Percentiles rank a stretch among this genome's conserved stretches.
phyloP scores from a whole-genome alignment of 768 basidiomycete species.

The Rossbeevera mucosa region DNA sequence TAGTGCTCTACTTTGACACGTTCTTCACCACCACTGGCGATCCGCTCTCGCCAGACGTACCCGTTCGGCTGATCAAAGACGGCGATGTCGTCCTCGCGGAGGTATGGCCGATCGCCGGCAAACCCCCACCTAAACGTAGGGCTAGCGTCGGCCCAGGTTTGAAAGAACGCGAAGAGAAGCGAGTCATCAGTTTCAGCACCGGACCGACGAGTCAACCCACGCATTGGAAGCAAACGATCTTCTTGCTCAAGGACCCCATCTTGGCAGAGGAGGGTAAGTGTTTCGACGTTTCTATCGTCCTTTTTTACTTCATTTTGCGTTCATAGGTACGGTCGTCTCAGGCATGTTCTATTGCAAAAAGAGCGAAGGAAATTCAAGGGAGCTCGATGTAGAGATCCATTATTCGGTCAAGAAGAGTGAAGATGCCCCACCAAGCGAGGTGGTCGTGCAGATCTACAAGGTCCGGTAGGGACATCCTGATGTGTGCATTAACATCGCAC shows the following conservation, averaged over 20 bases:
- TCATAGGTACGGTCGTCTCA: slow-evolving; percentile 61
- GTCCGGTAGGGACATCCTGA: slow-evolving; percentile 46
- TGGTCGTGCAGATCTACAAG: slow-evolving; percentile 74
- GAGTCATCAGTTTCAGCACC: slow-evolving; percentile 78
- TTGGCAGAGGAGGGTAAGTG: slow-evolving; percentile 65
- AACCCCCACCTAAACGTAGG: slow-evolving; percentile 53
- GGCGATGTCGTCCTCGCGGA: slow-evolving; percentile 65
- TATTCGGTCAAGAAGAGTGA: slow-evolving; percentile 47
- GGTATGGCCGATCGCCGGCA: slow-evolving; percentile 74
- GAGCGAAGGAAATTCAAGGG: slow-evolving; percentile 74
- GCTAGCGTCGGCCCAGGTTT: slow-evolving; percentile 47
- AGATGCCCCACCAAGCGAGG: slow-evolving; percentile 34
- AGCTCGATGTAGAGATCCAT: slow-evolving; percentile 90
- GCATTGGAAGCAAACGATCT: slow-evolving; percentile 96
- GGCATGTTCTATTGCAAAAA: slow-evolving; percentile 86
- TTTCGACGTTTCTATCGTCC: neutral
- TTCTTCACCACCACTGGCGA: slow-evolving; percentile 72
- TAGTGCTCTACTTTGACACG: slow-evolving; percentile 92
- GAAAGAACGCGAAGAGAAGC: slow-evolving; percentile 37
- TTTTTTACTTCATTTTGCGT: neutral
- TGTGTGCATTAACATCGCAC: neutral
- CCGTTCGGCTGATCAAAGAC: slow-evolving; percentile 54
- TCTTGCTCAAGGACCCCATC: slow-evolving; percentile 79
- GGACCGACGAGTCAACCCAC: slow-evolving; percentile 84
- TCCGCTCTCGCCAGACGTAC: slow-evolving; percentile 46